Evolutionary conservation across 306 rosid species (phyloP).

Genomic region (Trifolium dubium): DNA sequence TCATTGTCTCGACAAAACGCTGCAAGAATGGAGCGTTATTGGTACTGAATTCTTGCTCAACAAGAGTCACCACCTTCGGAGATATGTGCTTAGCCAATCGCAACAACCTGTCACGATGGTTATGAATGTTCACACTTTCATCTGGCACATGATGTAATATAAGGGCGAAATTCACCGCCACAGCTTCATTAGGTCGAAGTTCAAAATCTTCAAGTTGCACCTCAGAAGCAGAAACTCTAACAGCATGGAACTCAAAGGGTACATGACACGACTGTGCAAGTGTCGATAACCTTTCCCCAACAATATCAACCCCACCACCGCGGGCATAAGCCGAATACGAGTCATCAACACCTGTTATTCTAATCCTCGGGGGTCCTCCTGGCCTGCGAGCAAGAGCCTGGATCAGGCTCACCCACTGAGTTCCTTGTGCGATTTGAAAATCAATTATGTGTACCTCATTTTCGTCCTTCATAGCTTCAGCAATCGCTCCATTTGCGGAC

Average conservation of each 20-base stretch:
- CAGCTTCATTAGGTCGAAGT: constrained; percentile 69
- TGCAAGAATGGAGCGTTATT: constrained; percentile 66
- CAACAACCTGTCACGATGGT: constrained; percentile 81
- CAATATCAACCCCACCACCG: constrained; percentile 77
- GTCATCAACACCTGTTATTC: constrained; percentile 82
- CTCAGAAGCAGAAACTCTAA: constrained; percentile 57
- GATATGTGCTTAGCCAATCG: constrained; percentile 70
- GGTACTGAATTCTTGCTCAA: constrained; percentile 82
- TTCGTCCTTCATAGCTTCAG: constrained; percentile 88
- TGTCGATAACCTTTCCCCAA: constrained; percentile 61
- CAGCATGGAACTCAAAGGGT: constrained; percentile 85
- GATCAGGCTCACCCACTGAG: constrained; percentile 82
- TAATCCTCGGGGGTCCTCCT: constrained; percentile 81
- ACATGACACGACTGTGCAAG: constrained; percentile 76
- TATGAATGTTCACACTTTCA: constrained; percentile 67
- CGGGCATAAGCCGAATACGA: constrained; percentile 69
- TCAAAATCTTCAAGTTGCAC: constrained; percentile 70
- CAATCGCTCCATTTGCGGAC: constrained; percentile 98
- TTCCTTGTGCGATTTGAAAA: constrained; percentile 86
- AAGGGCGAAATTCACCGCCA: constrained; percentile 87
- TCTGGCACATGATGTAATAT: constrained; percentile 89
- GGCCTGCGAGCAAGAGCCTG: constrained; percentile 85
- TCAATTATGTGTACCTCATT: constrained; percentile 79
- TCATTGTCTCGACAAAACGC: constrained; percentile 72
- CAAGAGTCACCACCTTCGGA: constrained; percentile 90